These are phyloP conservation scores for Globisporangium takayamanum DNA, from an alignment of 352 stramenopile genomes.

Conservation along the genomic window DNA sequence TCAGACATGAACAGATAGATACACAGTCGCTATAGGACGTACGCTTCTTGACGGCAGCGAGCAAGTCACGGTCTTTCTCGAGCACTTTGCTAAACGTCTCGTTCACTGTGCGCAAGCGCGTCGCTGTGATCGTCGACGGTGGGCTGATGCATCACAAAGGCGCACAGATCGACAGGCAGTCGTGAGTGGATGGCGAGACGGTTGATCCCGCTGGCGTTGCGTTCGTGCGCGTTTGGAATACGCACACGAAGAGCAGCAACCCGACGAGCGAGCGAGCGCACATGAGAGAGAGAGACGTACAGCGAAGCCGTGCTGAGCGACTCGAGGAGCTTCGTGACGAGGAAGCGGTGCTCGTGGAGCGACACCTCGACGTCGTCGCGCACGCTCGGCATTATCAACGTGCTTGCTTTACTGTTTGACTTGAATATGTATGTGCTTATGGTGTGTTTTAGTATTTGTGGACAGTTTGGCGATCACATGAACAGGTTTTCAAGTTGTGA, in stretches of 20 bases:
- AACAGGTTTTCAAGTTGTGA: too few species aligned
- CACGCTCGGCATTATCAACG: constrained; percentile 38
- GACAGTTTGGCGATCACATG: too few species aligned
- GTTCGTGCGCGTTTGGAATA: too few species aligned
- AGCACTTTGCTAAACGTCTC: constrained; percentile 71
- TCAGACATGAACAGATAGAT: neutral
- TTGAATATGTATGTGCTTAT: neutral
- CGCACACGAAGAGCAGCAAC: too few species aligned
- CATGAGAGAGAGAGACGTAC: constrained; percentile 3
- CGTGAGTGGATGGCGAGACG: too few species aligned
- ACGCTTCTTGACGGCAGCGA: constrained; percentile 72
- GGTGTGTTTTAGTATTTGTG: too few species aligned
- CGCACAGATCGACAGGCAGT: neutral
- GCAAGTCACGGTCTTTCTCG: constrained; percentile 68
- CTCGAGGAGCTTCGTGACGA: constrained; percentile 81
- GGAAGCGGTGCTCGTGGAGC: constrained; percentile 78
- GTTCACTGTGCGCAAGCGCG: constrained; percentile 66
- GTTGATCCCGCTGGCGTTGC: neutral
- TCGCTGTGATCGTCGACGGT: constrained; percentile 68
- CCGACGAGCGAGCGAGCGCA: neutral
- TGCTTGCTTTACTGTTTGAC: neutral
- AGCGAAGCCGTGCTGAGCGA: constrained; percentile 54
- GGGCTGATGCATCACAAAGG: constrained; percentile 21
- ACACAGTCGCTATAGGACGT: constrained; percentile 11
- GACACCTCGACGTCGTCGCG: constrained; percentile 64